phyloP scores from a whole-genome alignment of 2,329 filamentous ascomycete genomes.

The Alternaria longipes region DNA sequence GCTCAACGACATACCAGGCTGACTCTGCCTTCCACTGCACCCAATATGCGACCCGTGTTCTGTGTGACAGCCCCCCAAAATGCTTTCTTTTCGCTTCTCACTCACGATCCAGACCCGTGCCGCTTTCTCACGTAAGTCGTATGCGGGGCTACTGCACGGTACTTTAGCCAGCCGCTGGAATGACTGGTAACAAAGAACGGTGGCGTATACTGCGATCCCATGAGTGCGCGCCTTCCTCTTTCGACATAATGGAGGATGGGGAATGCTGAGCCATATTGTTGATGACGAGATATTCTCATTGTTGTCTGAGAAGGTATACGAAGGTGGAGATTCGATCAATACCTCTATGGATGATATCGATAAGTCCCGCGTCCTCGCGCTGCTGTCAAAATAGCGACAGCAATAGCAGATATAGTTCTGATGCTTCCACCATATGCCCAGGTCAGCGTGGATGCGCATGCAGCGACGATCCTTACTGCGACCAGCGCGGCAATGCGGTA shows the following conservation, averaged over 20 bases:
- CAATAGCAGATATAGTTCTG: not conserved
- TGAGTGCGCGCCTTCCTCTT: not conserved
- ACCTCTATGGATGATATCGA: not conserved
- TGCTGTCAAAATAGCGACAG: not conserved
- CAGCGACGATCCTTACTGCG: not conserved
- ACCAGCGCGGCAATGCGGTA: not conserved
- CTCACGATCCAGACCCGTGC: constrained; percentile 3
- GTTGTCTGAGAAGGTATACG: not conserved
- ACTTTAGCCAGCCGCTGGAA: constrained; percentile 14
- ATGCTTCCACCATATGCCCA: not conserved
- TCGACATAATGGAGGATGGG: not conserved
- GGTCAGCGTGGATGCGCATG: not conserved
- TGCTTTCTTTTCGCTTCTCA: not conserved
- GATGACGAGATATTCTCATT: not conserved
- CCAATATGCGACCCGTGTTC: constrained; percentile 1
- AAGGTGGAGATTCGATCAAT: constrained; percentile 4
- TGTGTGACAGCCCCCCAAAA: constrained; percentile 1
- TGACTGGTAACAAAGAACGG: constrained; percentile 8
- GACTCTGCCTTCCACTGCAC: not conserved
- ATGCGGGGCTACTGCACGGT: constrained; percentile 5
- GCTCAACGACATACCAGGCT: constrained; percentile 3
- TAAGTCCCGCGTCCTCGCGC: not conserved
- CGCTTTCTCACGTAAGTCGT: constrained; percentile 10
- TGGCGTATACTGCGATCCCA: not conserved
- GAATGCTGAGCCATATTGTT: constrained; percentile 1